These are phyloP conservation scores for Candida montana DNA, from an alignment of 805 yeast genomes.

Conservation along the genomic window DNA sequence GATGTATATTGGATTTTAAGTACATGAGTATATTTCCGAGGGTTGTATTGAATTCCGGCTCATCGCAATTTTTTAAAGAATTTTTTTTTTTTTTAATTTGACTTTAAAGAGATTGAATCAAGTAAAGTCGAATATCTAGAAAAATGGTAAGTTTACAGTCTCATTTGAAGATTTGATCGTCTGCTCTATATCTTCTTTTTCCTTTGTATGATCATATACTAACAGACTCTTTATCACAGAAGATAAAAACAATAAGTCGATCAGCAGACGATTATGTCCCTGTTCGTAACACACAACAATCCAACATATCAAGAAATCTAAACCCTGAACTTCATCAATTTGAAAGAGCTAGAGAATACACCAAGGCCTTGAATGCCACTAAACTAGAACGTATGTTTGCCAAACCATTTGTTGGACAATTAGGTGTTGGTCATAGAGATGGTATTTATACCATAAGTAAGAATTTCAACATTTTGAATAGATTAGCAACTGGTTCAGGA, in stretches of 20 bases:
- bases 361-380: slow-evolving; percentile 91
- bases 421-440: slow-evolving; percentile 93
- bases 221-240: slow-evolving; percentile 8
- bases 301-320: slow-evolving; percentile 80
- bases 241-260: slow-evolving; percentile 35
- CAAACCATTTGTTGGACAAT: slow-evolving; percentile 91
- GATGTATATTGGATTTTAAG: no score
- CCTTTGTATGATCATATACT: neutral
- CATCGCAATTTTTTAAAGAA: slow-evolving; percentile 8
- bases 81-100: neutral
- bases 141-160: neutral
- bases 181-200: no score
- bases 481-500: slow-evolving; percentile 87
- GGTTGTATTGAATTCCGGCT: slow-evolving; percentile 3
- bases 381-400: slow-evolving; percentile 96
- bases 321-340: slow-evolving; percentile 95
- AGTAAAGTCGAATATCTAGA: neutral
- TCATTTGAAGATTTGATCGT: no score
- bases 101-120: no score
- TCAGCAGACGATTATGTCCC: slow-evolving; percentile 93
- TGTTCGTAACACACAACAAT: slow-evolving; percentile 82
- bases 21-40: no score
- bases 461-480: slow-evolving; percentile 62
- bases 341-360: slow-evolving; percentile 94
- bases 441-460: slow-evolving; percentile 88